These are phyloP conservation scores for Colletotrichum cuscutae DNA, from an alignment of 2,329 filamentous ascomycete genomes.

Conservation along the genomic window DNA sequence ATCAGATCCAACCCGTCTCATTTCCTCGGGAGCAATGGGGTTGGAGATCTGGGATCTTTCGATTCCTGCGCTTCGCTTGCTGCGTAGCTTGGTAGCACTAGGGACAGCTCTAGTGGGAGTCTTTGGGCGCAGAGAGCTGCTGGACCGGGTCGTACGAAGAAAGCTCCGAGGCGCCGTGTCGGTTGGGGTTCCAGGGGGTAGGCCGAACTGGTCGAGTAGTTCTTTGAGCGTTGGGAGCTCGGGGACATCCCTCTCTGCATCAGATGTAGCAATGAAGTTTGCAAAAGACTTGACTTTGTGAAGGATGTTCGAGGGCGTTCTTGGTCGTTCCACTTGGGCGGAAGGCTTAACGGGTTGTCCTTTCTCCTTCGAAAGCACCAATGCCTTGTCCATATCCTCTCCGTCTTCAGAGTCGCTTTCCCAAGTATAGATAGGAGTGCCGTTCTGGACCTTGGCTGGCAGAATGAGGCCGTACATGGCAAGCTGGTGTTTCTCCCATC, in stretches of 20 bases:
- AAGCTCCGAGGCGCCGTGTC: conserved; percentile 7
- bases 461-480: conserved; percentile 30
- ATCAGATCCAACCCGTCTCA: conserved; percentile 16
- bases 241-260: conserved; percentile 19
- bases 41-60: conserved; percentile 32
- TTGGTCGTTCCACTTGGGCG: not conserved
- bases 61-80: conserved; percentile 28
- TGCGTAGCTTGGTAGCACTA: conserved; percentile 27
- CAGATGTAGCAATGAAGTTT: conserved; percentile 8
- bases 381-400: not conserved
- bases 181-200: conserved; percentile 5
- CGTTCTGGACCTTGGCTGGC: conserved; percentile 25
- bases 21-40: conserved; percentile 24
- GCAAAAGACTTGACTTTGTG: conserved; percentile 34
- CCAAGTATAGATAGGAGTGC: conserved; percentile 21
- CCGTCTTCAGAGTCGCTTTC: conserved; percentile 32
- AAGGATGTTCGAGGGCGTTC: conserved; percentile 25
- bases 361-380: not conserved
- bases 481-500: conserved; percentile 20
- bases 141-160: conserved; percentile 27
- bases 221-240: conserved; percentile 25
- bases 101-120: conserved; percentile 1
- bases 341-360: not conserved
- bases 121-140: conserved; percentile 20
- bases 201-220: conserved; percentile 24